Evolutionary conservation across 345 rosid species (phyloP).

Genomic region (Bruguiera sexangula): DNA sequence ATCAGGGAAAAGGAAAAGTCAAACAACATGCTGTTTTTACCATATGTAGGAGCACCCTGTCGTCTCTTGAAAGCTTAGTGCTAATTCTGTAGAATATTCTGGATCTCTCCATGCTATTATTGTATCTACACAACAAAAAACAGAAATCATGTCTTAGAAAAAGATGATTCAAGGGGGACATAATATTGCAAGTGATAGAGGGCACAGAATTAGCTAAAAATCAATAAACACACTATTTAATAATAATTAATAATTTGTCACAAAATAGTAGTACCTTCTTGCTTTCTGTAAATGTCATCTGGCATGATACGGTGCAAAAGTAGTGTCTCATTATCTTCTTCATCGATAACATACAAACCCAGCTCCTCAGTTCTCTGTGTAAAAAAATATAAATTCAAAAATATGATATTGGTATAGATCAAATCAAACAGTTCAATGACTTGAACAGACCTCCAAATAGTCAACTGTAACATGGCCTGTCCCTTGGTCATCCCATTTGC

Average conservation of each 20-base stretch:
- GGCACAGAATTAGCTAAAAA: not conserved
- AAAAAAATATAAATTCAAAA: conserved; percentile 27
- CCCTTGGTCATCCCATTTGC: conserved; percentile 98
- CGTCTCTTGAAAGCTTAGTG: conserved; percentile 95
- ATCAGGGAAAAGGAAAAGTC: conserved; percentile 1
- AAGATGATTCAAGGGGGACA: not conserved
- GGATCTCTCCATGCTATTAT: conserved; percentile 99
- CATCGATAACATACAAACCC: conserved; percentile 80
- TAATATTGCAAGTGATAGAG: not conserved
- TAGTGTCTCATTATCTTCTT: conserved; percentile 75
- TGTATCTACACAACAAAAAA: conserved; percentile 54
- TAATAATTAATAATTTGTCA: not conserved
- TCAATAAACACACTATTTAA: not conserved
- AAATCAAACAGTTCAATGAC: not conserved
- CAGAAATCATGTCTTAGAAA: not conserved
- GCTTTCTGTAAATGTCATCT: conserved; percentile 78
- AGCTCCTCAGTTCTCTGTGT: conserved; percentile 75
- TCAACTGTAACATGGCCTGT: conserved; percentile 82
- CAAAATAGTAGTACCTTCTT: conserved; percentile 59
- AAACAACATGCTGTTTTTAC: conserved; percentile 23
- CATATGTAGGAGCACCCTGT: conserved; percentile 94
- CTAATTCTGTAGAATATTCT: conserved; percentile 85
- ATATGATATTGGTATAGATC: not conserved
- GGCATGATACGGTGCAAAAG: conserved; percentile 76
- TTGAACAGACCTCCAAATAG: conserved; percentile 67